Evolutionary conservation across 2,329 filamentous ascomycete species (phyloP).

Genomic region (Fusarium gaditjirri): DNA sequence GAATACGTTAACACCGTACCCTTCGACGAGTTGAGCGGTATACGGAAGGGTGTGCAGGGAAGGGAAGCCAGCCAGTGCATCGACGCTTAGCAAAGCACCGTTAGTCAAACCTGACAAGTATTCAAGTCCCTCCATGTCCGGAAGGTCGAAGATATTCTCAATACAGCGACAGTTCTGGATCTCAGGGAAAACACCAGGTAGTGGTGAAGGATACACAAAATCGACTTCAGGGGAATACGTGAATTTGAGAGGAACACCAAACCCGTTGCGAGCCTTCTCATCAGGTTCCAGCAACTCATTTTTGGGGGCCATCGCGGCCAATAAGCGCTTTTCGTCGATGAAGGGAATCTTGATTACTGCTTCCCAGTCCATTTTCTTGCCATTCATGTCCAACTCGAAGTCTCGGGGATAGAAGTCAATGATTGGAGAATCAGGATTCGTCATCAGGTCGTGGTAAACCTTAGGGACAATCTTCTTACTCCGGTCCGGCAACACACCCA

Average conservation of each 20-base stretch:
- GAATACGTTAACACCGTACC: conserved; percentile 93
- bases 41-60: conserved; percentile 88
- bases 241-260: conserved; percentile 93
- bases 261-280: conserved; percentile 86
- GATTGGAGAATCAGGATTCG: conserved; percentile 87
- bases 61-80: conserved; percentile 93
- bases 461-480: conserved; percentile 95
- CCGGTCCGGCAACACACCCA: conserved; percentile 96
- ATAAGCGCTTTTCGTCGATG: conserved; percentile 89
- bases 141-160: conserved; percentile 95
- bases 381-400: conserved; percentile 98
- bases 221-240: conserved; percentile 82
- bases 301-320: conserved; percentile 86
- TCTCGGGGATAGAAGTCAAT: conserved; percentile 98
- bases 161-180: conserved; percentile 88
- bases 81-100: conserved; percentile 82
- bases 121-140: conserved; percentile 88
- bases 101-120: conserved; percentile 85
- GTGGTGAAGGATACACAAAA: conserved; percentile 86
- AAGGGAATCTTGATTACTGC: conserved; percentile 99
- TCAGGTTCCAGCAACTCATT: conserved; percentile 81
- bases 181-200: conserved; percentile 91
- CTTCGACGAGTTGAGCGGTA: conserved; percentile 74
- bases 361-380: conserved; percentile 99
- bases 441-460: conserved; percentile 94